These are phyloP conservation scores for Psophocarpus tetragonolobus DNA, from an alignment of 306 rosid species.

Conservation along the genomic window DNA sequence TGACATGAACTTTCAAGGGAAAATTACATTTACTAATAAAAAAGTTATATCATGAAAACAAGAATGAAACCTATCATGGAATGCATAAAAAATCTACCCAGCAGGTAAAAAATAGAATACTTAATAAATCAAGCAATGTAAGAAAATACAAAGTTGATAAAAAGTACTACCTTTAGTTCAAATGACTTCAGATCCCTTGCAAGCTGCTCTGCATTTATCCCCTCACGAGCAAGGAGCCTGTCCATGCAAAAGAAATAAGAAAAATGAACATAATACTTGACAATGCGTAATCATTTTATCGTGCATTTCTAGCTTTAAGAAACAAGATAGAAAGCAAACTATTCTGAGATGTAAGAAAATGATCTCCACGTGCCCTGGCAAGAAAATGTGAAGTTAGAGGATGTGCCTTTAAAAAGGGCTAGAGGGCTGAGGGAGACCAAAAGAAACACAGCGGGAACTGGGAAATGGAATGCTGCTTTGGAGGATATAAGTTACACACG, in stretches of 20 bases:
- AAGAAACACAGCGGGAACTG: neutral
- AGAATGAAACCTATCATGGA: constrained; percentile 14
- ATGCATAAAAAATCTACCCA: constrained; percentile 6
- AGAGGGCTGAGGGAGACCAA: neutral
- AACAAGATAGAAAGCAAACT: neutral
- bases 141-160: neutral
- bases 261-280: neutral
- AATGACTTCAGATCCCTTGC: constrained; percentile 97
- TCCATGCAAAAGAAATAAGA: constrained; percentile 26
- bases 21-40: neutral
- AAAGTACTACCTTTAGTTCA: constrained; percentile 74
- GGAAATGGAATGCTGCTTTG: neutral
- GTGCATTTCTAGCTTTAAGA: neutral
- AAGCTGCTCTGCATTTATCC: constrained; percentile 98
- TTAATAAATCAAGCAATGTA: constrained; percentile 6
- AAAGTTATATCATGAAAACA: constrained; percentile 26
- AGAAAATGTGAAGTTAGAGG: neutral
- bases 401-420: neutral
- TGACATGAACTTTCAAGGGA: constrained; percentile 13
- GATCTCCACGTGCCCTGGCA: neutral
- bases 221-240: constrained; percentile 98
- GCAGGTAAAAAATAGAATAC: constrained; percentile 15
- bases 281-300: neutral
- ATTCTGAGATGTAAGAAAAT: neutral
- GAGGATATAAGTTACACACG: neutral